Percentiles rank a stretch among this genome's conserved stretches.
phyloP scores from a whole-genome alignment of 2,329 filamentous ascomycete species.

The Chaetomium globosum region DNA sequence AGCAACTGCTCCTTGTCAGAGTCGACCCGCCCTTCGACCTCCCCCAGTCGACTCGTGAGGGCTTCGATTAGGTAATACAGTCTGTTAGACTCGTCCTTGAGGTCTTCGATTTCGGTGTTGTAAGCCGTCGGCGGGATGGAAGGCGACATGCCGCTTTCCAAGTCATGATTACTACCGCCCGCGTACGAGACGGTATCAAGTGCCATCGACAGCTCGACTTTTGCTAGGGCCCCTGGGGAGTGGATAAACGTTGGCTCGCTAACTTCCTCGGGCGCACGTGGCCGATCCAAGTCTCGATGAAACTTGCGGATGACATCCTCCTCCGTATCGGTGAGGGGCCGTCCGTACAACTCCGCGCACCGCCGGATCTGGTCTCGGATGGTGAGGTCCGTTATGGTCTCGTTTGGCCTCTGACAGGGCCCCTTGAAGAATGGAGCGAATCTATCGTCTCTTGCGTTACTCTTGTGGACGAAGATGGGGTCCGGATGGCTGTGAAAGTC shows the following conservation, averaged over 20 bases:
- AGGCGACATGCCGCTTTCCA: neutral
- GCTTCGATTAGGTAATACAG: neutral
- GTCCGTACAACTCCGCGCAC: neutral
- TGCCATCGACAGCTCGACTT: neutral
- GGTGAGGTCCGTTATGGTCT: constrained; percentile 1
- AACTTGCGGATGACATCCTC: neutral
- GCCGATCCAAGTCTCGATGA: neutral
- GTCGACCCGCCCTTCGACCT: neutral
- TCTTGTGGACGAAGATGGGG: constrained; percentile 4
- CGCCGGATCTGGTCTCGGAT: constrained; percentile 18
- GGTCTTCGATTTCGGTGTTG: neutral
- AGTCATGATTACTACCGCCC: neutral
- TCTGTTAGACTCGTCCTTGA: neutral
- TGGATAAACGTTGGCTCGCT: neutral
- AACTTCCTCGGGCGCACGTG: neutral
- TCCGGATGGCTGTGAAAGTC: neutral
- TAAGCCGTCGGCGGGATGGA: neutral
- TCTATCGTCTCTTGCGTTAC: neutral
- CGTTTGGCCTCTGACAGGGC: neutral
- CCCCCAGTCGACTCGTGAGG: neutral
- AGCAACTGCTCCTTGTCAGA: neutral
- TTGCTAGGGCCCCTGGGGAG: neutral
- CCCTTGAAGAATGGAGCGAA: constrained; percentile 4
- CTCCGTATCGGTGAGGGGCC: neutral
- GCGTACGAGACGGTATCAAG: neutral